A percentile compares a stretch with the other conserved stretches of the same genome.
Evolutionary conservation across 805 yeast species (phyloP).

Genomic region (Saturnispora serradocipensis): DNA sequence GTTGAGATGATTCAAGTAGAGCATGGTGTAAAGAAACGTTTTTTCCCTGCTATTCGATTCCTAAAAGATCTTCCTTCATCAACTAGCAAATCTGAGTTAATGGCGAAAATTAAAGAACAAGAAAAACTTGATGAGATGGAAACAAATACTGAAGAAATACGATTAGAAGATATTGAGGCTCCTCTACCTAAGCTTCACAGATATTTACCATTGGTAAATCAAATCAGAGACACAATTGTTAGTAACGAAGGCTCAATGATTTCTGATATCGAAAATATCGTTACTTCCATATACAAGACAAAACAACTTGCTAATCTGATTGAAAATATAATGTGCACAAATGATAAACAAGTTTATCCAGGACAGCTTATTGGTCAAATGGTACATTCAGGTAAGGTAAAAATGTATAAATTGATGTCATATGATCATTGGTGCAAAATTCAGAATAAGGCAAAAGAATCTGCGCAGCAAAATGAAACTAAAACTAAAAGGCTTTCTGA

Average conservation of each 20-base stretch:
- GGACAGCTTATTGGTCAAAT: conserved; percentile 12
- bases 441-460: not conserved
- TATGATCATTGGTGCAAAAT: conserved; percentile 8
- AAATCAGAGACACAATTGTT: conserved; percentile 40
- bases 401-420: conserved; percentile 46
- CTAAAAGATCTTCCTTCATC: conserved; percentile 19
- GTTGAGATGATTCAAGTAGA: conserved; percentile 19
- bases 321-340: conserved; percentile 15
- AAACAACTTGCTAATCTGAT: conserved; percentile 10
- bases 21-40: conserved; percentile 17
- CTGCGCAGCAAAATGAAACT: not conserved
- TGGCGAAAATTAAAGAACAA: conserved; percentile 10
- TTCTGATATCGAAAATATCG: conserved; percentile 37
- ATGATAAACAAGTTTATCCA: conserved; percentile 14
- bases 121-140: conserved; percentile 1
- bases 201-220: conserved; percentile 56
- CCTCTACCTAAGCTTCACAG: conserved; percentile 17
- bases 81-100: conserved; percentile 5
- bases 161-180: conserved; percentile 15
- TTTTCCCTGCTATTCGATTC: conserved; percentile 19
- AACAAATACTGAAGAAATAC: conserved; percentile 29
- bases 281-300: conserved; percentile 39
- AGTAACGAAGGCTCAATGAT: conserved; percentile 50
- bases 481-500: not conserved
- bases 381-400: conserved; percentile 49